Evolutionary conservation across 345 rosid species (phyloP).

Genomic region (Barbarea vulgaris): DNA sequence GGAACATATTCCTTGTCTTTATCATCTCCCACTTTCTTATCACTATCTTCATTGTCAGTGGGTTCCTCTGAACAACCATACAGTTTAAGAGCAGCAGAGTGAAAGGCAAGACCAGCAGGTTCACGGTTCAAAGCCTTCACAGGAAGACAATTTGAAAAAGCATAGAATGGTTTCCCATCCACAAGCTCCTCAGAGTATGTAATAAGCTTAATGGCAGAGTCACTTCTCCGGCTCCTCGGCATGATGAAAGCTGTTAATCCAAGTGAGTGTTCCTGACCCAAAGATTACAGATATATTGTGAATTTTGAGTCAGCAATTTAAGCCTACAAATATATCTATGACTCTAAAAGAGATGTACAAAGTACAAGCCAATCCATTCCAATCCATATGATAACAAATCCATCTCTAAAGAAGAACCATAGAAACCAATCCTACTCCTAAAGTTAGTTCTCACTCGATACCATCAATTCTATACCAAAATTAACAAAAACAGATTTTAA

Average conservation of each 20-base stretch:
- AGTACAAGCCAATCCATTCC: too few relatives aligned
- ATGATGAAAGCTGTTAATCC: constrained; percentile 13
- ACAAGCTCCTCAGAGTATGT: constrained; percentile 78
- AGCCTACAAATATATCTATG: background rate
- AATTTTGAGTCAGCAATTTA: background rate
- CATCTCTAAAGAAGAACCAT: background rate
- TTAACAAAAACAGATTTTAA: background rate
- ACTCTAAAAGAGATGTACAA: background rate
- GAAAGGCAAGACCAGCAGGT: constrained; percentile 95
- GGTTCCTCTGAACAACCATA: constrained; percentile 69
- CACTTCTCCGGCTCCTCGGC: constrained; percentile 44
- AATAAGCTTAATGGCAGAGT: constrained; percentile 51
- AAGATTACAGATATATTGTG: constrained; percentile 14
- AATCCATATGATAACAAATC: background rate
- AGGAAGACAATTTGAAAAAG: constrained; percentile 83
- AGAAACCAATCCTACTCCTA: background rate
- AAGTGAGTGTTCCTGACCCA: constrained; percentile 21
- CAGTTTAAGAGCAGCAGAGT: constrained; percentile 81
- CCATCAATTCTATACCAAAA: background rate
- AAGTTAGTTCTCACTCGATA: background rate
- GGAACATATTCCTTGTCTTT: constrained; percentile 66
- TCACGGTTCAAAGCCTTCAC: constrained; percentile 74
- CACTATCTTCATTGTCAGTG: constrained; percentile 44
- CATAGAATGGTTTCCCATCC: constrained; percentile 68
- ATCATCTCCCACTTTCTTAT: constrained; percentile 57